Percentiles rank a stretch among this genome's conserved stretches.
These are phyloP conservation scores for Penicillium salamii DNA, from an alignment of 495 filamentous ascomycete species.

Conservation along the genomic window DNA sequence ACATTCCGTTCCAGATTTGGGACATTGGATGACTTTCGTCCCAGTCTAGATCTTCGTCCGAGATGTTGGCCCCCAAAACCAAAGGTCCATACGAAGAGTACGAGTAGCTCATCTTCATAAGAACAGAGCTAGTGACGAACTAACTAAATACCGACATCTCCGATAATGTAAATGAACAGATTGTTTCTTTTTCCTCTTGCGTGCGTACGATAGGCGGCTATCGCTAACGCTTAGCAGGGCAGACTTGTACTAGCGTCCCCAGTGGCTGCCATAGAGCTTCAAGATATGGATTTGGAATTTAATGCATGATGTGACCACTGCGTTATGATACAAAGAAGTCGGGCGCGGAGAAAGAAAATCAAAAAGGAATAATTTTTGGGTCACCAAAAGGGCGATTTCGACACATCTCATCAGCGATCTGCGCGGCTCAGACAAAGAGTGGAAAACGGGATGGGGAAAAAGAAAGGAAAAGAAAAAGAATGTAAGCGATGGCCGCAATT, in stretches of 20 bases:
- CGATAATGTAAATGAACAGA: not conserved
- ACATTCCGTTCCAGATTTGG: slow-evolving; percentile 1
- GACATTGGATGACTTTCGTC: not conserved
- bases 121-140: not conserved
- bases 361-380: not conserved
- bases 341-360: not conserved
- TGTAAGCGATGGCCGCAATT: slow-evolving; percentile 1
- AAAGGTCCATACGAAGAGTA: not conserved
- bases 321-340: no score
- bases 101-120: not conserved
- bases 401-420: slow-evolving; percentile 3
- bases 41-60: not conserved
- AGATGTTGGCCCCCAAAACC: not conserved
- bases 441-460: not conserved
- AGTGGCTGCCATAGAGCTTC: no score
- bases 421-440: slow-evolving; percentile 6
- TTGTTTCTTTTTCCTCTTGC: not conserved
- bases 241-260: slow-evolving; percentile 7
- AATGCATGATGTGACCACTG: no score
- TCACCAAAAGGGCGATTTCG: not conserved
- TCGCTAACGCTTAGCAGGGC: slow-evolving; percentile 21
- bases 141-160: not conserved
- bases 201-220: slow-evolving; percentile 22
- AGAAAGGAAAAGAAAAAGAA: not conserved
- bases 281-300: slow-evolving; percentile 8